These are phyloP conservation scores for Calonectria fujianensis DNA, from an alignment of 2,329 filamentous ascomycete genomes.

Conservation along the genomic window DNA sequence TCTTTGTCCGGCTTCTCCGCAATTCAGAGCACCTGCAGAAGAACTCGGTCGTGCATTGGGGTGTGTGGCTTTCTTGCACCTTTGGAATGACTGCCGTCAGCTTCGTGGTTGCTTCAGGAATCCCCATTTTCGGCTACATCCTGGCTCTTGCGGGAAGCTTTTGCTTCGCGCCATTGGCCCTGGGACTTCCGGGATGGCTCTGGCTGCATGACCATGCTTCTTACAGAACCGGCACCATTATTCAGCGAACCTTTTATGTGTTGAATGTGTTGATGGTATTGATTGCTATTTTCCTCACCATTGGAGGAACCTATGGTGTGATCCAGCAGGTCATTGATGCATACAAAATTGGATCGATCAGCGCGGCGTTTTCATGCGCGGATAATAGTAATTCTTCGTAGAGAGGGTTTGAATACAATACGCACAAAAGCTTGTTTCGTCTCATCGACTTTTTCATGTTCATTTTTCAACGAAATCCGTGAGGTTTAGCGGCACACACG, in stretches of 20 bases:
- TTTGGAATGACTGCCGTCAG: slow-evolving; percentile 46
- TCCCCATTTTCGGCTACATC: slow-evolving; percentile 54
- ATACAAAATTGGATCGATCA: slow-evolving; percentile 48
- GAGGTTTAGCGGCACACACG: no score
- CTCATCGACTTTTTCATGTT: not conserved
- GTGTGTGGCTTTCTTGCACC: not conserved
- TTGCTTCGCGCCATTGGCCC: slow-evolving; percentile 54
- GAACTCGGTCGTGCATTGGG: slow-evolving; percentile 1
- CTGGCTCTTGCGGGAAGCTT: slow-evolving; percentile 53
- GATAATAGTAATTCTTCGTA: slow-evolving; percentile 17
- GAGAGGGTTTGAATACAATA: not conserved
- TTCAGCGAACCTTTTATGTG: not conserved
- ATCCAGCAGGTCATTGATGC: slow-evolving; percentile 55
- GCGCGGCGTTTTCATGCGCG: slow-evolving; percentile 48
- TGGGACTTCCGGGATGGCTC: slow-evolving; percentile 30
- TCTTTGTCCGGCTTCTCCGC: slow-evolving; percentile 22
- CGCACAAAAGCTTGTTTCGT: not conserved
- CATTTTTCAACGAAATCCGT: no score
- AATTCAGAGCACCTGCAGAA: slow-evolving; percentile 14
- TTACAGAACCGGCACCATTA: not conserved
- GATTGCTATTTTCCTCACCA: slow-evolving; percentile 50
- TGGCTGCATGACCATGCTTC: slow-evolving; percentile 26
- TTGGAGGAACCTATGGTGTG: slow-evolving; percentile 53
- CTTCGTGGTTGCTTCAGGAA: slow-evolving; percentile 49
- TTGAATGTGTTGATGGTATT: slow-evolving; percentile 49